A percentile compares a stretch with the other conserved stretches of the same genome.
Conservation (phyloP, 2,329 filamentous ascomycete species). For the Cordyceps militaris region DNA sequence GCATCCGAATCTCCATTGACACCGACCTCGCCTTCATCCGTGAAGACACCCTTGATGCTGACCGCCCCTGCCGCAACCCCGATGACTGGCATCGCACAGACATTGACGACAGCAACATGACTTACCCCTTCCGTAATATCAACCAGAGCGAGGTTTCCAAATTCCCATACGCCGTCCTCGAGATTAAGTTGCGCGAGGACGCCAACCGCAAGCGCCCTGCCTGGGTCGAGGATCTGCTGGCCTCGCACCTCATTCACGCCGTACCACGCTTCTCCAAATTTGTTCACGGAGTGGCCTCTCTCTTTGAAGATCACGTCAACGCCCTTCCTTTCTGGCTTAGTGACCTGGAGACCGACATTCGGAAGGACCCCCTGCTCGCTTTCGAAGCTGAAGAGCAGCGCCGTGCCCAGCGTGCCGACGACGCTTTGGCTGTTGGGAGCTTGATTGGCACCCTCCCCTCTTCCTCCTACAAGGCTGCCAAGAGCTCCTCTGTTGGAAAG, state of each 20-base stretch:
- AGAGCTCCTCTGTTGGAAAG: constrained; percentile 61
- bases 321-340: constrained; percentile 93
- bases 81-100: constrained; percentile 86
- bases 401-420: constrained; percentile 71
- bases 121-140: constrained; percentile 80
- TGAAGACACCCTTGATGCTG: constrained; percentile 66
- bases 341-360: constrained; percentile 87
- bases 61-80: constrained; percentile 83
- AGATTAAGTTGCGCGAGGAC: constrained; percentile 79
- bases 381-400: constrained; percentile 89
- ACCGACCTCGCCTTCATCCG: constrained; percentile 85
- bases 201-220: constrained; percentile 60
- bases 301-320: constrained; percentile 96
- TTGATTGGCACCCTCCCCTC: constrained; percentile 57
- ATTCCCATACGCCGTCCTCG: constrained; percentile 85
- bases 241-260: constrained; percentile 84
- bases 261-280: constrained; percentile 94
- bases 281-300: constrained; percentile 80
- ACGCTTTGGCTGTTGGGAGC: constrained; percentile 83
- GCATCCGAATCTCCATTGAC: constrained; percentile 86
- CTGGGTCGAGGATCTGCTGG: constrained; percentile 90
- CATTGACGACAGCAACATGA: constrained; percentile 75
- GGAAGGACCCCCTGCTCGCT: constrained; percentile 81
- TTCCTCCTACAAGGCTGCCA: constrained; percentile 50
- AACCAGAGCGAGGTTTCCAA: constrained; percentile 85